These are phyloP conservation scores for Aurifilum marmelostoma DNA, from an alignment of 2,329 filamentous ascomycete genomes.

Conservation along the genomic window DNA sequence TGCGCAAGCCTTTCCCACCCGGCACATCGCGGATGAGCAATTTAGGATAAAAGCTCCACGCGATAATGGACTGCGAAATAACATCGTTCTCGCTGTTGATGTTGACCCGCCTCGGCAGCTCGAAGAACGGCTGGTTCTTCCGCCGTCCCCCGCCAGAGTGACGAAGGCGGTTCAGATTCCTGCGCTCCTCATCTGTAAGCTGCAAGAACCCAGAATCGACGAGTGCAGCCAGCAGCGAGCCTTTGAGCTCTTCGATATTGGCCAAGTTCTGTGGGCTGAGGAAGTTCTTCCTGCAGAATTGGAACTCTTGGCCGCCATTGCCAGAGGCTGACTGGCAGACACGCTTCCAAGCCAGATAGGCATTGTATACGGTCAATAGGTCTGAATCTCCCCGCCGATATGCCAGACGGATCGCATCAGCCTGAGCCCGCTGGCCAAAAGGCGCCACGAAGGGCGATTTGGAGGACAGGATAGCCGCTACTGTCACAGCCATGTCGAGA, in stretches of 20 bases:
- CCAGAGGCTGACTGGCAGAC: constrained; percentile 69
- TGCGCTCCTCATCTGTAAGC: constrained; percentile 73
- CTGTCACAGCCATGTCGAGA: constrained; percentile 86
- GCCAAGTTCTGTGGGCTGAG: constrained; percentile 84
- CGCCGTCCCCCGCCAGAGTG: constrained; percentile 61
- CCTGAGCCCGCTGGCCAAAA: constrained; percentile 80
- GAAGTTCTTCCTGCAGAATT: constrained; percentile 95
- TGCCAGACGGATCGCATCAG: constrained; percentile 74
- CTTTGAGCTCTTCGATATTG: constrained; percentile 95
- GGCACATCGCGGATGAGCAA: constrained; percentile 77
- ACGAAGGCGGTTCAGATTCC: constrained; percentile 68
- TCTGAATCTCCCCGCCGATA: constrained; percentile 91
- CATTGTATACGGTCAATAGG: constrained; percentile 89
- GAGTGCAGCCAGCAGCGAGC: constrained; percentile 82
- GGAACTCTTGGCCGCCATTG: constrained; percentile 70
- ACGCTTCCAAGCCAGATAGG: constrained; percentile 86
- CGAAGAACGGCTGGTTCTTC: constrained; percentile 73
- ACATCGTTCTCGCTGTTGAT: constrained; percentile 78
- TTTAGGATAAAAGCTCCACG: constrained; percentile 96
- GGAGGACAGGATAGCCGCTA: constrained; percentile 89
- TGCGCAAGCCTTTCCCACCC: constrained; percentile 77
- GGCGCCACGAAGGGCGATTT: constrained; percentile 92
- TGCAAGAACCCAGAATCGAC: constrained; percentile 83
- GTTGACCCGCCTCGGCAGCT: constrained; percentile 76
- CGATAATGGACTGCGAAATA: constrained; percentile 79